Evolutionary conservation across 2,329 filamentous ascomycete species (phyloP), one percentile per base, ranked within the genome.

Genomic region (Geosmithia morbida): DNA sequence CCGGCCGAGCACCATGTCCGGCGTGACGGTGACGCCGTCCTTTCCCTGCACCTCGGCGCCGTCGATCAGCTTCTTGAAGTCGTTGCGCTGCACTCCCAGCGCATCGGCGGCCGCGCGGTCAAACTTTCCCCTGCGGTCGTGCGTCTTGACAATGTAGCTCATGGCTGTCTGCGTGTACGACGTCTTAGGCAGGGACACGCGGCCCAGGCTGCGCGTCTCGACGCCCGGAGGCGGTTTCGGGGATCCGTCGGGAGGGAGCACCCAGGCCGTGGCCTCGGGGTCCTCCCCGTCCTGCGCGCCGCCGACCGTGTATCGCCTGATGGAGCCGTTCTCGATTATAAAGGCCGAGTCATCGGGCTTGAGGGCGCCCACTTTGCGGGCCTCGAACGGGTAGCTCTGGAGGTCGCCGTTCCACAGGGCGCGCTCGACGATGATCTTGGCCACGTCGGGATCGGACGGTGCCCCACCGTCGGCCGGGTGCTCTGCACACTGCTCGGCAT

Each of bases 61-160:
- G 1, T 57, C 60, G 0, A 81, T 71, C 42, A 98, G 69, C 13
- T 61, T 56, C 37, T 69, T 69, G 61, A 74, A 94, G 45, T 81
- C 67, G 0, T 54, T 60, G 46, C 68, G 72, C 18, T 66, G 64
- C 1, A 97, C 75, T 1, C 82, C 82, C 2, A 88, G 66, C 26
- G 67, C 69, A 51, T 67, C 71, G 0, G 88, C 90, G 49, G 71
- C 77, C 44, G 73, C 60, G 0, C 77, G 66, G 50, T 86, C 72
- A 57, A 98, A 96, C 56, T 83, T 90, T 46, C 92, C 92, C 47
- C 92, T 78, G 47, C 83, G 74, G 39, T 81, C 71, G 51, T 87
- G 79, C 47, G 78, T 79, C 54, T 87, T 85, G 58, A 94, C 74
- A 49, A 98, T 82, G 62, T 98, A 98, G 49, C 84, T 94, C 54